These are phyloP conservation scores for Aureobasidium sp. DNA, from an alignment of 2,329 filamentous ascomycete species.

Conservation along the genomic window DNA sequence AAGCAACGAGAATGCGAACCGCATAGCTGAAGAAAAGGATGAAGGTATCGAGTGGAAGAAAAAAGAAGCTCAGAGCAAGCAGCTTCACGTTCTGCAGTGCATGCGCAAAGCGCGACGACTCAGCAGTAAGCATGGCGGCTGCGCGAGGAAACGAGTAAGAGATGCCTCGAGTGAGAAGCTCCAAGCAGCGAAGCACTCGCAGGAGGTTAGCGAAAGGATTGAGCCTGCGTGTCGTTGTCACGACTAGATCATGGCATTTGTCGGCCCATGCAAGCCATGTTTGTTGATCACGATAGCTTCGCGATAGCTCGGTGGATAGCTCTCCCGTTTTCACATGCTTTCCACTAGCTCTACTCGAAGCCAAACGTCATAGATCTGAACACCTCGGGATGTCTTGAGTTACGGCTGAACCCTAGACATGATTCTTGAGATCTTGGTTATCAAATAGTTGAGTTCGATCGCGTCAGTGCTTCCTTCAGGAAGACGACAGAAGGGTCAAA, in stretches of 20 bases:
- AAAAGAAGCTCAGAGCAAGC: conserved; percentile 36
- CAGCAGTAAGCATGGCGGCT: conserved; percentile 28
- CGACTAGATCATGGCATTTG: background rate
- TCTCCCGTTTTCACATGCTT: conserved; percentile 12
- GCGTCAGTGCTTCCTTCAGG: conserved; percentile 13
- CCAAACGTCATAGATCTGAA: conserved; percentile 4
- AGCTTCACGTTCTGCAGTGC: conserved; percentile 43
- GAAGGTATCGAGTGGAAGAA: conserved; percentile 46
- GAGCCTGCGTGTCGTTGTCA: conserved; percentile 1
- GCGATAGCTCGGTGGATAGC: conserved; percentile 11
- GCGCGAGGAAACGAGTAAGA: background rate
- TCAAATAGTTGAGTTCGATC: background rate
- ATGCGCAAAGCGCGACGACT: conserved; percentile 34
- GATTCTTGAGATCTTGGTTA: conserved; percentile 1
- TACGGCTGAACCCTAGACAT: conserved; percentile 1
- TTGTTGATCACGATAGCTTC: conserved; percentile 7
- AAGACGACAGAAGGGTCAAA: background rate
- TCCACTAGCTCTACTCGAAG: background rate
- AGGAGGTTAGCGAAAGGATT: background rate
- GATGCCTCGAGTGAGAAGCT: background rate
- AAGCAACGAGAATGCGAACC: conserved; percentile 17
- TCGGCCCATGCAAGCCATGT: background rate
- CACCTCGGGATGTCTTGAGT: background rate
- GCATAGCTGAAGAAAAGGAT: conserved; percentile 37
- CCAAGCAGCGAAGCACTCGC: background rate